Percentiles rank a stretch among this genome's conserved stretches.
These are phyloP conservation scores for Umbilicus rupestris DNA, from an alignment of 164 flowering plant genomes.

Conservation along the genomic window DNA sequence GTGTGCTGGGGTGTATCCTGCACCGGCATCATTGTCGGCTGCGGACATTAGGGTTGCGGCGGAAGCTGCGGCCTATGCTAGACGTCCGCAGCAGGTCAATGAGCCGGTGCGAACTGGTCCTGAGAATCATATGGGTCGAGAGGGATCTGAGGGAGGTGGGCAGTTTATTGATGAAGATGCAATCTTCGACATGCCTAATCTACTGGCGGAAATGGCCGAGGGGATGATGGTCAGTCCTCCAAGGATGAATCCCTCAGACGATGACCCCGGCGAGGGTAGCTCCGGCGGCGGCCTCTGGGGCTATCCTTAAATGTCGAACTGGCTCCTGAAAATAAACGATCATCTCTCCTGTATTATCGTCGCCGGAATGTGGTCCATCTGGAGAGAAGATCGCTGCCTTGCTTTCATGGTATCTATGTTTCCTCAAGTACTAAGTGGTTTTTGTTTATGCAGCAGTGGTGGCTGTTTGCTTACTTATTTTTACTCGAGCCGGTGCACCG, in stretches of 20 bases:
- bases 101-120: no score
- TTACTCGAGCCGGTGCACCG: not conserved
- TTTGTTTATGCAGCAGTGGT: not conserved
- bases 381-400: not conserved
- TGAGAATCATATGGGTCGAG: not conserved
- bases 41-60: slow-evolving; percentile 65
- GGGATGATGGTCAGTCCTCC: slow-evolving; percentile 62
- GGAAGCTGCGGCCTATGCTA: slow-evolving; percentile 33
- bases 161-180: slow-evolving; percentile 44
- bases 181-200: slow-evolving; percentile 45
- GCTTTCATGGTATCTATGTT: not conserved
- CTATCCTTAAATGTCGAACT: slow-evolving; percentile 15
- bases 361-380: not conserved
- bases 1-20: slow-evolving; percentile 16
- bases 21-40: slow-evolving; percentile 44
- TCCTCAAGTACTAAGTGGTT: not conserved
- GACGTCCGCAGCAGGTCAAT: slow-evolving; percentile 4
- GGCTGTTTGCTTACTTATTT: not conserved
- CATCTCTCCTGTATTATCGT: not conserved
- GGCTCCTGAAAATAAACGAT: not conserved
- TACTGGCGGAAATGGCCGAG: slow-evolving; percentile 50
- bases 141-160: no score
- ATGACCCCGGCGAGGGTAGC: slow-evolving; percentile 22
- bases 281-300: slow-evolving; percentile 34
- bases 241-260: slow-evolving; percentile 24